Conservation (phyloP, 148 eudicot genomes). For the Vaccinium vitisidaea region DNA sequence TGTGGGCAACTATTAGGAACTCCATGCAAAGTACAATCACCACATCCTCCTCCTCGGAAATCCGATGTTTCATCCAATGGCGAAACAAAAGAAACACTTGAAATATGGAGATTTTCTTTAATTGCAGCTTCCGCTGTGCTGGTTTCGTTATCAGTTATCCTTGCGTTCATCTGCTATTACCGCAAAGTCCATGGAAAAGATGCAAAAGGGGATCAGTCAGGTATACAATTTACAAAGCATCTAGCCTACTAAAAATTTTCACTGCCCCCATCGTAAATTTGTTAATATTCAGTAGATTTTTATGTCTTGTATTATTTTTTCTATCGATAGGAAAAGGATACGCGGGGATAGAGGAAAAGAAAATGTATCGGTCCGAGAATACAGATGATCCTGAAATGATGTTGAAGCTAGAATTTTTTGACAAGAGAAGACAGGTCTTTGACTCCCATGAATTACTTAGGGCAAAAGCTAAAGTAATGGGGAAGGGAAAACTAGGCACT, state of each 20-base stretch:
- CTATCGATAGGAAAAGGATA: constrained; percentile 14
- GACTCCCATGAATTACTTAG: constrained; percentile 41
- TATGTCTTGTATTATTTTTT: background rate
- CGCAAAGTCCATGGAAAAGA: constrained; percentile 19
- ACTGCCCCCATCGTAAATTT: background rate
- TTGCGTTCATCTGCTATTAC: constrained; percentile 22
- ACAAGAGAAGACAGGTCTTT: constrained; percentile 25
- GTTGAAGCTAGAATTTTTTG: constrained; percentile 30
- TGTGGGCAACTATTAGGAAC: constrained; percentile 35
- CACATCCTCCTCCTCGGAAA: constrained; percentile 18
- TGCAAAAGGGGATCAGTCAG: constrained; percentile 9
- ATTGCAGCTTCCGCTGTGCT: constrained; percentile 33
- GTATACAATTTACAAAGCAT: background rate
- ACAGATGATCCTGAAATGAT: constrained; percentile 30
- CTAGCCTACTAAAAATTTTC: background rate
- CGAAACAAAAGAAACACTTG: background rate
- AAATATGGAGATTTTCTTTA: constrained; percentile 27
- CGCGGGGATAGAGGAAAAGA: constrained; percentile 17
- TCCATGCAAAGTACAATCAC: constrained; percentile 21
- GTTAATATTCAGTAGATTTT: background rate
- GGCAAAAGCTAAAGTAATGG: constrained; percentile 44
- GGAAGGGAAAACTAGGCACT: constrained; percentile 46
- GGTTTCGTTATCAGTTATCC: constrained; percentile 22
- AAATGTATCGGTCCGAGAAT: constrained; percentile 23
- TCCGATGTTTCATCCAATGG: constrained; percentile 17